Evolutionary conservation across 106 monocot species (phyloP), one percentile per base, ranked within the genome.

Genomic region (Gastrodia elata): DNA sequence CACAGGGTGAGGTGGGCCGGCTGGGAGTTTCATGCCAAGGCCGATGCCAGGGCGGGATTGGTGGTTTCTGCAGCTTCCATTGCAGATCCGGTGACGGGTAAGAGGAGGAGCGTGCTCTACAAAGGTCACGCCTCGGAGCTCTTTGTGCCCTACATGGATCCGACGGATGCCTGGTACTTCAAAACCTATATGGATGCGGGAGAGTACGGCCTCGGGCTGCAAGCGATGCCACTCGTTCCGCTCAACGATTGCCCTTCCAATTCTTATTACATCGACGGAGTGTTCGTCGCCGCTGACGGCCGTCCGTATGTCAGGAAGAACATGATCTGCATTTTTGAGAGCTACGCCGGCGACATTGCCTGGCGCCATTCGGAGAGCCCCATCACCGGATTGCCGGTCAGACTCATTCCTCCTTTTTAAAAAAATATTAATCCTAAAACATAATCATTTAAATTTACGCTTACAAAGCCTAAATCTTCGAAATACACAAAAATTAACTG

Each of bases 141-240:
- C 68, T 95, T 95, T 72, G 94, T 95, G 58, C 94, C 94, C 27
- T 95, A 95, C 82, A 95, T 95, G 94, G 94, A 95, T 71, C 94
- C 94, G 8, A 87, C 89, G 0, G 89, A 95, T 7, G 94, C 87
- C 0, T 95, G 94, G 94, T 95, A 95, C 80, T 95, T 95, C 78
- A 95, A 95, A 80, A 91, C 94, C 32, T 95, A 95, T 71, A 87
- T 95, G 94, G 94, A 95, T 72, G 91, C 91, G 2, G 94, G 94
- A 5, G 94, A 95, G 78, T 95, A 95, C 77, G 94, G 94, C 33
- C 91, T 95, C 73, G 94, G 94, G 33, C 74, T 95, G 68, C 87
- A 89, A 76, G 74, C 94, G 39, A 95, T 91, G 91, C 82, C 94
- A 38, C 78, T 95, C 2, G 91, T 89, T 2, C 94, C 91, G 57